phyloP scores from a whole-genome alignment of 2,329 filamentous ascomycete species.

The Sphaerulina vaccinii region DNA sequence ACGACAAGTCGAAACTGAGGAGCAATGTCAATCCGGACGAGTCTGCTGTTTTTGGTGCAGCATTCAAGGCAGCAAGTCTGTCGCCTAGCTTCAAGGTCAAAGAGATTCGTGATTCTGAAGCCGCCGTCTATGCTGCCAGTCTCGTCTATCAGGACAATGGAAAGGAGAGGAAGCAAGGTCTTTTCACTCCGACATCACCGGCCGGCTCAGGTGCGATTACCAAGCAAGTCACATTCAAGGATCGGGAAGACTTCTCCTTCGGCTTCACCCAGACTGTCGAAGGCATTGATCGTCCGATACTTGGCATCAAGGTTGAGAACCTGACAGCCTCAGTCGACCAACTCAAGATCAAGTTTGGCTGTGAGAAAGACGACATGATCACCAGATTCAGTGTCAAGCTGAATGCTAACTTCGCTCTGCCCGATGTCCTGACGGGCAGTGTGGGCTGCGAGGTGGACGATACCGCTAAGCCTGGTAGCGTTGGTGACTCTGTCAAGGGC shows the following conservation, averaged over 20 bases:
- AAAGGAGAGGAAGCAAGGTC: slow-evolving; percentile 71
- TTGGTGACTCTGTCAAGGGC: slow-evolving; percentile 94
- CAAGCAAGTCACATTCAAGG: slow-evolving; percentile 82
- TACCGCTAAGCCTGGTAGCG: slow-evolving; percentile 68
- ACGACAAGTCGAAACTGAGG: slow-evolving; percentile 74
- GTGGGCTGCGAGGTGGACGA: slow-evolving; percentile 83
- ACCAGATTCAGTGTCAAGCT: slow-evolving; percentile 78
- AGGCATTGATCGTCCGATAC: slow-evolving; percentile 60
- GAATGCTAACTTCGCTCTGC: slow-evolving; percentile 70
- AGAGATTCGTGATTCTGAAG: slow-evolving; percentile 84
- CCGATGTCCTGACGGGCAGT: slow-evolving; percentile 71
- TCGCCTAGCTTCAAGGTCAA: slow-evolving; percentile 97
- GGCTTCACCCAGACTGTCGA: slow-evolving; percentile 72
- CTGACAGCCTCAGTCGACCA: slow-evolving; percentile 77
- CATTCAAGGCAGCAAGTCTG: slow-evolving; percentile 86
- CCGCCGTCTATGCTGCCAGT: slow-evolving; percentile 68
- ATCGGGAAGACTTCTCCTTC: slow-evolving; percentile 77
- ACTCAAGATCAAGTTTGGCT: slow-evolving; percentile 76
- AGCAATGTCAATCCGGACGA: slow-evolving; percentile 97
- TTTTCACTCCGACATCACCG: slow-evolving; percentile 76
- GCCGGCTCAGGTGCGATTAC: slow-evolving; percentile 60
- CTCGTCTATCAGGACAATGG: slow-evolving; percentile 69
- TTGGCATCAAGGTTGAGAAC: slow-evolving; percentile 72
- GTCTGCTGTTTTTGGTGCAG: slow-evolving; percentile 91
- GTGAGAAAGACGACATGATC: slow-evolving; percentile 71